phyloP scores from a whole-genome alignment of 176 grass and related monocot genomes.

The Tuctoria greenei region DNA sequence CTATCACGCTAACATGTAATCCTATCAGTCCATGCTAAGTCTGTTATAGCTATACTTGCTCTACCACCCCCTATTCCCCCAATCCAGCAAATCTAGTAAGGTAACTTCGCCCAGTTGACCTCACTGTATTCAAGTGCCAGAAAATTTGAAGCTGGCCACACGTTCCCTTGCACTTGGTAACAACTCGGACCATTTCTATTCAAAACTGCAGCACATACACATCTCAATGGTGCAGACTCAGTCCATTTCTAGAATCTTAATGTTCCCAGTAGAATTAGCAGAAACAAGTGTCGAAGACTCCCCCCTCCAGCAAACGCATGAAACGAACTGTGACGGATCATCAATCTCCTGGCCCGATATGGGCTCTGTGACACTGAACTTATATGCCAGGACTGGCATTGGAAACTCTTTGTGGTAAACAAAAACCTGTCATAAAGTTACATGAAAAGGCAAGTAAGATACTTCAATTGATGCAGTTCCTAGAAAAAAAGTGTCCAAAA shows the following conservation, averaged over 20 bases:
- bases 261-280: constrained; percentile 87
- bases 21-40: constrained; percentile 44
- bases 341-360: constrained; percentile 93
- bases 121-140: neutral
- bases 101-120: constrained; percentile 5
- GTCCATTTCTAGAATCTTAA: constrained; percentile 95
- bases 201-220: neutral
- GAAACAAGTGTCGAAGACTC: constrained; percentile 77
- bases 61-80: constrained; percentile 26
- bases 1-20: constrained; percentile 55
- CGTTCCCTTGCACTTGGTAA: constrained; percentile 12
- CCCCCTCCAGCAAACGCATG: constrained; percentile 88
- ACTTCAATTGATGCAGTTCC: constrained; percentile 2
- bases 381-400: constrained; percentile 88
- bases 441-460: constrained; percentile 13
- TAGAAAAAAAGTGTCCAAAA: neutral
- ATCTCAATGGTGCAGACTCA: constrained; percentile 14
- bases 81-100: constrained; percentile 31
- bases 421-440: constrained; percentile 68
- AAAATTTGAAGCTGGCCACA: neutral
- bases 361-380: constrained; percentile 78
- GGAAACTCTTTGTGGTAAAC: constrained; percentile 94
- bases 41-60: constrained; percentile 36
- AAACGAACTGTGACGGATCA: constrained; percentile 82
- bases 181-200: constrained; percentile 60